Conservation (phyloP, 306 rosid genomes). For the Neltuma alba region DNA sequence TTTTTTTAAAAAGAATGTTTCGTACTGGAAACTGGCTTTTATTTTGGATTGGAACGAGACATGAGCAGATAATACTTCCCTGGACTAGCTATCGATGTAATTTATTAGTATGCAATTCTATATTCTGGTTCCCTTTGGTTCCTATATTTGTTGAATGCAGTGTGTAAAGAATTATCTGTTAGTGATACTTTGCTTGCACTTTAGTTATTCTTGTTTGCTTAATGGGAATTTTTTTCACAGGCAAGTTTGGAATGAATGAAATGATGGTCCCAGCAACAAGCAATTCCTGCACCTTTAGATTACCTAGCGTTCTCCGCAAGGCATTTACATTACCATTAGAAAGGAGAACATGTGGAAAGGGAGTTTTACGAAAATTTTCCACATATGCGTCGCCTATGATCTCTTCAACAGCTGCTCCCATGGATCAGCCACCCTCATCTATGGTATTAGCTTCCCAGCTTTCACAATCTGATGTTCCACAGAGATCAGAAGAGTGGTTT, state of each 20-base stretch:
- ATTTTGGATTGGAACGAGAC: neutral
- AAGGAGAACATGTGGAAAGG: slow-evolving; percentile 33
- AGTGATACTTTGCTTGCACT: neutral
- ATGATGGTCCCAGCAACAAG: slow-evolving; percentile 46
- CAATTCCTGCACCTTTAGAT: slow-evolving; percentile 46
- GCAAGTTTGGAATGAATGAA: slow-evolving; percentile 34
- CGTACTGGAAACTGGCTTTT: neutral
- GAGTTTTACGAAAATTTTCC: slow-evolving; percentile 42
- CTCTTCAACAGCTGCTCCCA: slow-evolving; percentile 37
- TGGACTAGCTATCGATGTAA: slow-evolving; percentile 1
- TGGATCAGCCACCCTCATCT: slow-evolving; percentile 43
- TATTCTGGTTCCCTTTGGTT: slow-evolving; percentile 5
- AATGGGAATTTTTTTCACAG: slow-evolving; percentile 38
- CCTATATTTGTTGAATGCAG: slow-evolving; percentile 3
- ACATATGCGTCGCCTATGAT: slow-evolving; percentile 32
- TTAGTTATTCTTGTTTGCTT: slow-evolving; percentile 41
- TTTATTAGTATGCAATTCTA: slow-evolving; percentile 8
- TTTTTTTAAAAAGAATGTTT: neutral
- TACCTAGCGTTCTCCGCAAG: slow-evolving; percentile 40
- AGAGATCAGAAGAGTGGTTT: slow-evolving; percentile 92
- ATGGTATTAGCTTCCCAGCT: slow-evolving; percentile 48
- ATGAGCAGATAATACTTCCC: slow-evolving; percentile 16
- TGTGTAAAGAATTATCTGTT: neutral
- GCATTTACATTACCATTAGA: slow-evolving; percentile 32
- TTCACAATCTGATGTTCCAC: slow-evolving; percentile 58